Evolutionary conservation across 169 alveolate genomes (phyloP).

Genomic region (Cryptosporidium muris): DNA sequence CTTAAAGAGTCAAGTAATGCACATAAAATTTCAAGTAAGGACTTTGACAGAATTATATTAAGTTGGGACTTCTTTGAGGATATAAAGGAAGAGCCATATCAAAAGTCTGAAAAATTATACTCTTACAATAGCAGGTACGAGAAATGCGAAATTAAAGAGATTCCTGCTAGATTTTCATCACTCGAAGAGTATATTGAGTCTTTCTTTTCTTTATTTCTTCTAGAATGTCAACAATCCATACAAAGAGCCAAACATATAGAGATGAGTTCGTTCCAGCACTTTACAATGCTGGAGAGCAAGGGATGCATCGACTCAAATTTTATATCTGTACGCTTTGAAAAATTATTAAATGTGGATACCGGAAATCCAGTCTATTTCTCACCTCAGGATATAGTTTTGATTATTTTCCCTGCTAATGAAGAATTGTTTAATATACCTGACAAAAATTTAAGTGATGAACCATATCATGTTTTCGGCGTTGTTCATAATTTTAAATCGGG

Average conservation of each 20-base stretch:
- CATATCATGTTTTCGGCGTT: slow-evolving; percentile 49
- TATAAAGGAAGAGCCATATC: slow-evolving; percentile 36
- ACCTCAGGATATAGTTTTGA: slow-evolving; percentile 46
- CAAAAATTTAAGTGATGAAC: not conserved
- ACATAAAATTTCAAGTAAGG: slow-evolving; percentile 11
- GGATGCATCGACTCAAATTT: slow-evolving; percentile 2
- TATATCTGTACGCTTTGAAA: slow-evolving; percentile 6
- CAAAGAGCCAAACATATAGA: slow-evolving; percentile 67
- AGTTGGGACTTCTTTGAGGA: slow-evolving; percentile 66
- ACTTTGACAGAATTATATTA: slow-evolving; percentile 46
- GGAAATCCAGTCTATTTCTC: slow-evolving; percentile 34
- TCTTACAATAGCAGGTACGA: slow-evolving; percentile 36
- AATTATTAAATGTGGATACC: not conserved
- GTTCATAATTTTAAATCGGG: slow-evolving; percentile 63
- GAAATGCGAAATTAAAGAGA: slow-evolving; percentile 14
- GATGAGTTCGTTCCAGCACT: slow-evolving; percentile 45
- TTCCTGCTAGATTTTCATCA: slow-evolving; percentile 29
- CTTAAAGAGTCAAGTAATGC: not conserved
- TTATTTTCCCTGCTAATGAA: slow-evolving; percentile 19
- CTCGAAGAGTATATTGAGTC: slow-evolving; percentile 34
- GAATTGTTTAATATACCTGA: not conserved
- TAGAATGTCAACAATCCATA: slow-evolving; percentile 67
- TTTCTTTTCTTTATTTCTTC: slow-evolving; percentile 47
- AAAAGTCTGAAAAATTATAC: slow-evolving; percentile 7
- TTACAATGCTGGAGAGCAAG: slow-evolving; percentile 8